Evolutionary conservation across 2,329 filamentous ascomycete species (phyloP).

Genomic region (Aureobasidium subglaciale): DNA sequence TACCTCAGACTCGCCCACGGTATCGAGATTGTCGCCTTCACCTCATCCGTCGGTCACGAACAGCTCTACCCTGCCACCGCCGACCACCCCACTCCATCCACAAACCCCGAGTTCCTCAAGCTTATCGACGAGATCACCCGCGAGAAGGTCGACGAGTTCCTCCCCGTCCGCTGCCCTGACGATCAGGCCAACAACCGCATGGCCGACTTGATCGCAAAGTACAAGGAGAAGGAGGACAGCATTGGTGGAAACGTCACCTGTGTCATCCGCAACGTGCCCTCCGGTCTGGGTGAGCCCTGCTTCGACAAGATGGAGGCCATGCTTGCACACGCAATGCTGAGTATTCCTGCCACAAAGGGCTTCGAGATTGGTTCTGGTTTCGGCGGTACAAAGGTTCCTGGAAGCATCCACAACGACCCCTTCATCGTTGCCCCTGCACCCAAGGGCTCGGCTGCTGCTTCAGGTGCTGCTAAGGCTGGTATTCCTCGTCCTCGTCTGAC

Average conservation of each 20-base stretch:
- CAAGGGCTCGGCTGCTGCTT: constrained; percentile 28
- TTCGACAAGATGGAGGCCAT: constrained; percentile 94
- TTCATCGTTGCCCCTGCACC: constrained; percentile 58
- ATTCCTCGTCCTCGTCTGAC: constrained; percentile 49
- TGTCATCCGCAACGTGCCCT: constrained; percentile 78
- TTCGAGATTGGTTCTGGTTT: constrained; percentile 96
- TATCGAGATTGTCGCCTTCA: constrained; percentile 87
- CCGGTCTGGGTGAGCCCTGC: constrained; percentile 82
- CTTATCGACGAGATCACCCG: constrained; percentile 68
- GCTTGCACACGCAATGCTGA: constrained; percentile 89
- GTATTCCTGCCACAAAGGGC: constrained; percentile 88
- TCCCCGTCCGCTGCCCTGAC: constrained; percentile 84
- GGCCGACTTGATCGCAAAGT: constrained; percentile 70
- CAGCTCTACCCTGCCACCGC: constrained; percentile 68
- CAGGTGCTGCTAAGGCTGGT: constrained; percentile 23
- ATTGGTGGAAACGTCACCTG: constrained; percentile 95
- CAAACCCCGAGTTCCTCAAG: constrained; percentile 71
- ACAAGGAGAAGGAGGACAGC: constrained; percentile 72
- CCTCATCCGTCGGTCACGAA: constrained; percentile 73
- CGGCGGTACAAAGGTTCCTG: constrained; percentile 74
- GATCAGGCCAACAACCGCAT: constrained; percentile 58
- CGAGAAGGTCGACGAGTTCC: constrained; percentile 68
- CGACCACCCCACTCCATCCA: constrained; percentile 60
- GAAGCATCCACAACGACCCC: constrained; percentile 86
- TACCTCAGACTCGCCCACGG: constrained; percentile 75